Evolutionary conservation across 768 basidiomycete genomes (phyloP).

Genomic region (Russula ochroleuca): DNA sequence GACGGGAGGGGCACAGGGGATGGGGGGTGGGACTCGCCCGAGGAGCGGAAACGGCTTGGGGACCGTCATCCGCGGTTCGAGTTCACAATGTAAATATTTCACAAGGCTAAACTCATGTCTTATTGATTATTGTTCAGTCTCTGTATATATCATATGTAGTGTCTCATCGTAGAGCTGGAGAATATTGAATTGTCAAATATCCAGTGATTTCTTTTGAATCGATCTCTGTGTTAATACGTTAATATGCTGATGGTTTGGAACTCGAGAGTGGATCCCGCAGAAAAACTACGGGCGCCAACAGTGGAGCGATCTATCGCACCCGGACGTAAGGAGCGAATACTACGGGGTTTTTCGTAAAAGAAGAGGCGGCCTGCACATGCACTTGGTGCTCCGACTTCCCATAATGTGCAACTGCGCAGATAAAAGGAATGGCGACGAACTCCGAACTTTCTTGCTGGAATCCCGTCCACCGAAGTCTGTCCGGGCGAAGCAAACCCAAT

Average conservation of each 20-base stretch:
- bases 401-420: neutral
- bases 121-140: neutral
- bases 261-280: neutral
- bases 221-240: neutral
- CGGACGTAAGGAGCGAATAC: neutral
- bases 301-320: neutral
- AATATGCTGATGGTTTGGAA: neutral
- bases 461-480: neutral
- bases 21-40: conserved; percentile 23
- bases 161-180: neutral
- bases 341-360: neutral
- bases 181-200: neutral
- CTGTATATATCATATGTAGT: neutral
- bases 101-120: neutral
- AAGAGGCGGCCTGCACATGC: neutral
- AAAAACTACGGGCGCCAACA: neutral
- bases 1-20: conserved; percentile 8
- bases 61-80: conserved; percentile 27
- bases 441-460: neutral
- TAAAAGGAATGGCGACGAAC: neutral
- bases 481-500: neutral
- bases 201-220: neutral
- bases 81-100: conserved; percentile 15
- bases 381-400: neutral
- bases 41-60: conserved; percentile 21